phyloP scores from a whole-genome alignment of 148 eudicot genomes.

The Chenopodium berlandieri region DNA sequence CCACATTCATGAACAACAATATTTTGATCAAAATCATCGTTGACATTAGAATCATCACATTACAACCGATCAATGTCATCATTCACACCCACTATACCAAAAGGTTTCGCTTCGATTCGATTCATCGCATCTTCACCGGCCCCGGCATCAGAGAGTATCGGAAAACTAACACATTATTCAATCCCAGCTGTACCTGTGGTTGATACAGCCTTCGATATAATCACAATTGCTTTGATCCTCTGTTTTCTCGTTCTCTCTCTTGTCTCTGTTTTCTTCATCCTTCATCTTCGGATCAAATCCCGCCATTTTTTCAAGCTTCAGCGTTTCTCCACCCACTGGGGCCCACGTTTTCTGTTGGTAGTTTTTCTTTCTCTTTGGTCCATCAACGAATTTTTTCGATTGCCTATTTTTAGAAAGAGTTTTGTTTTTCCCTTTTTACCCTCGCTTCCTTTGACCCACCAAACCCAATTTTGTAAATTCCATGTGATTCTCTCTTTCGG shows the following conservation, averaged over 20 bases:
- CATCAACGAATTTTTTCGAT: slow-evolving; percentile 41
- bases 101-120: background rate
- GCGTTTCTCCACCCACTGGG: slow-evolving; percentile 53
- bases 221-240: slow-evolving; percentile 34
- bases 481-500: slow-evolving; percentile 66
- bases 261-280: slow-evolving; percentile 39
- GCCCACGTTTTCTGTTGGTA: slow-evolving; percentile 49
- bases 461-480: slow-evolving; percentile 42
- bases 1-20: slow-evolving; percentile 13
- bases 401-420: slow-evolving; percentile 38
- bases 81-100: slow-evolving; percentile 3
- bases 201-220: slow-evolving; percentile 38
- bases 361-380: slow-evolving; percentile 46
- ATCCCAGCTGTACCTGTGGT: slow-evolving; percentile 23
- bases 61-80: slow-evolving; percentile 22
- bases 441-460: slow-evolving; percentile 22
- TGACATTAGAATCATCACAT: background rate
- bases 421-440: slow-evolving; percentile 35
- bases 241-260: slow-evolving; percentile 42
- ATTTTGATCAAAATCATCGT: background rate
- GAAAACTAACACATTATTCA: background rate
- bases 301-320: slow-evolving; percentile 35
- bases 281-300: slow-evolving; percentile 45
- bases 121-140: background rate
- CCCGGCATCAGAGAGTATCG: background rate